Conservation (phyloP, 139 green algal species). For the Coccomyxa sp. region DNA sequence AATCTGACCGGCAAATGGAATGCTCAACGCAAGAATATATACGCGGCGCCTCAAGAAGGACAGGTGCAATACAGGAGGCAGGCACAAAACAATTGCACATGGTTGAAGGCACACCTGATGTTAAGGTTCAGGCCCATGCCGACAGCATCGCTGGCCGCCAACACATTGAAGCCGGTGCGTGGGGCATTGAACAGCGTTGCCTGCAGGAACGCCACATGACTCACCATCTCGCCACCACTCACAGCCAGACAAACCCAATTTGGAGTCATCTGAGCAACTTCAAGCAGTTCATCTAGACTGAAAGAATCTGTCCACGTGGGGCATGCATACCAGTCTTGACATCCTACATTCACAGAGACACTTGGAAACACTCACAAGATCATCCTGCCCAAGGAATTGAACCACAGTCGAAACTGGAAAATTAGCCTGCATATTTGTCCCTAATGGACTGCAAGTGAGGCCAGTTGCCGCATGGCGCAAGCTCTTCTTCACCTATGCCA, state of each 20-base stretch:
- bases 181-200: conserved; percentile 85
- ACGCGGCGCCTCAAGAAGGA: too few species aligned
- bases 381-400: too few species aligned
- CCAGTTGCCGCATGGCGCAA: too few species aligned
- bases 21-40: not conserved
- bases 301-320: not conserved
- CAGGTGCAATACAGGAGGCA: not conserved
- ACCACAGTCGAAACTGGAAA: too few species aligned
- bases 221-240: not conserved
- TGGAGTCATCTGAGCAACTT: not conserved
- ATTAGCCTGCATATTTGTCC: too few species aligned
- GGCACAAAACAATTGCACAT: too few species aligned
- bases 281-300: not conserved
- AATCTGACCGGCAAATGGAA: not conserved
- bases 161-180: conserved; percentile 60
- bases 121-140: conserved; percentile 98
- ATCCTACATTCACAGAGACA: not conserved
- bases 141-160: conserved; percentile 92
- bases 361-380: not conserved
- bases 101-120: conserved; percentile 50
- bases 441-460: too few species aligned
- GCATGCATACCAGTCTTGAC: not conserved
- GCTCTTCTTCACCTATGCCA: too few species aligned
- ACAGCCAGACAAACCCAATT: not conserved
- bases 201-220: conserved; percentile 39